phyloP scores from a whole-genome alignment of 768 basidiomycete genomes.

The Daedaleopsis nitida region DNA sequence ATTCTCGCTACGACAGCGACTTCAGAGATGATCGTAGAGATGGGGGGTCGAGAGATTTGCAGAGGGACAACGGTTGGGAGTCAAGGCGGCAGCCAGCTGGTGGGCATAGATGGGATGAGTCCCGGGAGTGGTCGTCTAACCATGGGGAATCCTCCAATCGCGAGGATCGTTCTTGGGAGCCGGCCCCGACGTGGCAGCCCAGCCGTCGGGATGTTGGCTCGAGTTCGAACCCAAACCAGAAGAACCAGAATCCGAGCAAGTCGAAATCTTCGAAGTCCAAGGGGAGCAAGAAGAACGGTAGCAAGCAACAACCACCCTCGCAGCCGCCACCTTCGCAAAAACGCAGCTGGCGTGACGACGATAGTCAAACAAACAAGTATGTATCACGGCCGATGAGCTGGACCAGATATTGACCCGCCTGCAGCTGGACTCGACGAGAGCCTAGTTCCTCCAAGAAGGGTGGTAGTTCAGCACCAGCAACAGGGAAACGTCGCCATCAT shows the following conservation, averaged over 20 bases:
- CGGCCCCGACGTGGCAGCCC: conserved; percentile 35
- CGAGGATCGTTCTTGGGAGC: conserved; percentile 31
- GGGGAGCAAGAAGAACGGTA: conserved; percentile 38
- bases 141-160: conserved; percentile 16
- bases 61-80: conserved; percentile 39
- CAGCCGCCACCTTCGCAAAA: conserved; percentile 34
- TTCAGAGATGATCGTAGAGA: conserved; percentile 44
- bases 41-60: conserved; percentile 40
- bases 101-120: conserved; percentile 25
- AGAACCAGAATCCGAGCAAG: conserved; percentile 31
- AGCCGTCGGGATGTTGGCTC: conserved; percentile 32
- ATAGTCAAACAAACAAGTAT: conserved; percentile 76
- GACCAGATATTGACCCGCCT: background rate
- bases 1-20: conserved; percentile 38
- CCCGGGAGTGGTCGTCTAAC: conserved; percentile 19
- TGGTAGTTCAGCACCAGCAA: conserved; percentile 26
- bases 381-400: conserved; percentile 23
- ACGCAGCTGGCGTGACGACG: conserved; percentile 53
- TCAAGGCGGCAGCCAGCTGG: conserved; percentile 5
- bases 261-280: conserved; percentile 34
- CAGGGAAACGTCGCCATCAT: conserved; percentile 45
- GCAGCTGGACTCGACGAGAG: conserved; percentile 72
- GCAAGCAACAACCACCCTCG: conserved; percentile 34
- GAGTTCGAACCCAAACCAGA: conserved; percentile 20
- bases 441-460: conserved; percentile 43